Evolutionary conservation across 1,284 basidiomycete genomes (phyloP).

Genomic region (Melampsora americana): DNA sequence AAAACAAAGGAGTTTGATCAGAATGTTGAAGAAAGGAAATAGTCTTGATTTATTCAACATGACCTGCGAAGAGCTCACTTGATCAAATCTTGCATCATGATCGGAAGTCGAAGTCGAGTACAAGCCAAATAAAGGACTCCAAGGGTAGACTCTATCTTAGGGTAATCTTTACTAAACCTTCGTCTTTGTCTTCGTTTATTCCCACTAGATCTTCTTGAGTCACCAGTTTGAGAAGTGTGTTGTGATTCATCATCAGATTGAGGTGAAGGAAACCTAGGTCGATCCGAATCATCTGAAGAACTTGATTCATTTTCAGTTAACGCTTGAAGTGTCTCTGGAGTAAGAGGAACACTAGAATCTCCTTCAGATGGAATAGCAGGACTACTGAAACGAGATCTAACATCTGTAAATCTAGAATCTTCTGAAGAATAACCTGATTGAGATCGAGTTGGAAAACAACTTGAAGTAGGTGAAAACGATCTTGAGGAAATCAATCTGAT

Average conservation of each 20-base stretch:
- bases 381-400: not conserved
- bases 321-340: slow-evolving; percentile 31
- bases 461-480: not conserved
- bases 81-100: slow-evolving; percentile 40
- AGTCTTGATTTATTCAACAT: too few species aligned
- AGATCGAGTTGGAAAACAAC: not conserved
- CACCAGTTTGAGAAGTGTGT: not conserved
- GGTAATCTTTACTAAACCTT: slow-evolving; percentile 9
- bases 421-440: slow-evolving; percentile 9
- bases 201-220: not conserved
- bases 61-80: slow-evolving; percentile 8
- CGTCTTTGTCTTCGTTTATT: not conserved
- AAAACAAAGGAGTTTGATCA: not conserved
- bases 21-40: not conserved
- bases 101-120: slow-evolving; percentile 24
- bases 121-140: slow-evolving; percentile 38
- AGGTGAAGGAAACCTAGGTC: not conserved
- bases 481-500: not conserved
- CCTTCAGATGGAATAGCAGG: not conserved
- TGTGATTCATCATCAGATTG: not conserved
- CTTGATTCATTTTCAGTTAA: slow-evolving; percentile 17
- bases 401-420: not conserved
- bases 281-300: slow-evolving; percentile 14
- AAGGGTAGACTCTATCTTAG: slow-evolving; percentile 21
- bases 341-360: not conserved